A percentile compares a stretch with the other conserved stretches of the same genome.
Evolutionary conservation across 306 rosid species (phyloP).

Genomic region (Cucurbita pepo): DNA sequence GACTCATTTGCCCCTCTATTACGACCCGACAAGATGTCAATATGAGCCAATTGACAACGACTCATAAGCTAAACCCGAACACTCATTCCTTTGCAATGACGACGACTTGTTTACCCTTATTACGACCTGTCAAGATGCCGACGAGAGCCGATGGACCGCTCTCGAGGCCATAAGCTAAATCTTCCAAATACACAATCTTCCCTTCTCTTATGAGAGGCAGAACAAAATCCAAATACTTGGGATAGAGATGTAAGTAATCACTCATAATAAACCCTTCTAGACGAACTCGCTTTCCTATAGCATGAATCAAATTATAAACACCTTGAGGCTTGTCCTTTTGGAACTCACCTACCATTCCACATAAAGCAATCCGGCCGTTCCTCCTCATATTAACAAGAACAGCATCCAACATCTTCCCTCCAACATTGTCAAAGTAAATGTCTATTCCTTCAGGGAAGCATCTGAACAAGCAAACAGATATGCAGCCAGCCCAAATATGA

Average conservation of each 20-base stretch:
- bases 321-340: slow-evolving; percentile 40
- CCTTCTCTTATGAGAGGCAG: slow-evolving; percentile 41
- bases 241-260: slow-evolving; percentile 30
- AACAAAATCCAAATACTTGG: slow-evolving; percentile 39
- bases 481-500: neutral
- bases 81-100: slow-evolving; percentile 12
- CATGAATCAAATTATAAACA: slow-evolving; percentile 19
- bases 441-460: slow-evolving; percentile 46
- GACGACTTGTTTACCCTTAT: slow-evolving; percentile 27
- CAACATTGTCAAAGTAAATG: slow-evolving; percentile 62
- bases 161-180: slow-evolving; percentile 25
- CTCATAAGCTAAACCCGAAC: neutral
- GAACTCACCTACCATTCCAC: slow-evolving; percentile 51
- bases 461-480: slow-evolving; percentile 8
- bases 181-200: slow-evolving; percentile 20
- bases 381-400: slow-evolving; percentile 36
- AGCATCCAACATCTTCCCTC: slow-evolving; percentile 48
- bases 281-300: slow-evolving; percentile 20
- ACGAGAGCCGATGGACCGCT: slow-evolving; percentile 18
- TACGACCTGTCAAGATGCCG: slow-evolving; percentile 22
- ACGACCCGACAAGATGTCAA: slow-evolving; percentile 20
- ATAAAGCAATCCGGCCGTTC: slow-evolving; percentile 28
- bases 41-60: slow-evolving; percentile 9
- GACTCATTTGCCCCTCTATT: slow-evolving; percentile 28
- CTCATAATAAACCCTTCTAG: slow-evolving; percentile 37